Evolutionary conservation across 148 eudicot species (phyloP).

Genomic region (Camellia granthamiana): DNA sequence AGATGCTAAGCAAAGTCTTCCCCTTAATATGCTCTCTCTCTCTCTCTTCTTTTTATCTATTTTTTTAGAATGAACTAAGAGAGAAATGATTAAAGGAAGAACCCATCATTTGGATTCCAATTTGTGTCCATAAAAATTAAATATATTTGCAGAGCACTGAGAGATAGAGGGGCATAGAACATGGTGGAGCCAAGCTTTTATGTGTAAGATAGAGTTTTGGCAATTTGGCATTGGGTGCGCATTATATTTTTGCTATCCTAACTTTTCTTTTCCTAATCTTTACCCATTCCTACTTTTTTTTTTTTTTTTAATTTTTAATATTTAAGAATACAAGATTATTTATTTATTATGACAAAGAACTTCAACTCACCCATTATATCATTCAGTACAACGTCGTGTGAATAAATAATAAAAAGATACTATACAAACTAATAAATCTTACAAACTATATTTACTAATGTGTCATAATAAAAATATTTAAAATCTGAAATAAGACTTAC

Average conservation of each 20-base stretch:
- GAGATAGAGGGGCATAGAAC: not conserved
- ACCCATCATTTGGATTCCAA: constrained; percentile 32
- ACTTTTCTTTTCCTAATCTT: constrained; percentile 2
- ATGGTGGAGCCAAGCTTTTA: constrained; percentile 23
- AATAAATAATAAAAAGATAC: too few relatives aligned
- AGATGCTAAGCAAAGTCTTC: constrained; percentile 25
- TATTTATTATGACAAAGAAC: too few relatives aligned
- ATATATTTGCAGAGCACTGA: constrained; percentile 24
- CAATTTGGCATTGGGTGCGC: constrained; percentile 24
- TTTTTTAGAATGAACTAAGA: constrained; percentile 9
- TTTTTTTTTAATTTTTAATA: not conserved
- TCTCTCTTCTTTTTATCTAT: not conserved
- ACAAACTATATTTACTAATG: too few relatives aligned
- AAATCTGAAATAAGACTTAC: too few relatives aligned
- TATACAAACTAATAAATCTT: too few relatives aligned
- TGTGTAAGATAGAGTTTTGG: not conserved
- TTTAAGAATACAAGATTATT: too few relatives aligned
- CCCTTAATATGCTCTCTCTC: too few relatives aligned
- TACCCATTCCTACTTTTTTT: constrained; percentile 5
- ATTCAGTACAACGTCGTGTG: too few relatives aligned
- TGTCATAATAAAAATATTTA: too few relatives aligned
- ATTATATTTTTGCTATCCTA: constrained; percentile 1
- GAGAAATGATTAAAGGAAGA: constrained; percentile 35
- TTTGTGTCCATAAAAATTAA: constrained; percentile 15
- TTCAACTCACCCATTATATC: too few relatives aligned